phyloP scores from a whole-genome alignment of 176 grass and related monocot species.

The Avena sativa region DNA sequence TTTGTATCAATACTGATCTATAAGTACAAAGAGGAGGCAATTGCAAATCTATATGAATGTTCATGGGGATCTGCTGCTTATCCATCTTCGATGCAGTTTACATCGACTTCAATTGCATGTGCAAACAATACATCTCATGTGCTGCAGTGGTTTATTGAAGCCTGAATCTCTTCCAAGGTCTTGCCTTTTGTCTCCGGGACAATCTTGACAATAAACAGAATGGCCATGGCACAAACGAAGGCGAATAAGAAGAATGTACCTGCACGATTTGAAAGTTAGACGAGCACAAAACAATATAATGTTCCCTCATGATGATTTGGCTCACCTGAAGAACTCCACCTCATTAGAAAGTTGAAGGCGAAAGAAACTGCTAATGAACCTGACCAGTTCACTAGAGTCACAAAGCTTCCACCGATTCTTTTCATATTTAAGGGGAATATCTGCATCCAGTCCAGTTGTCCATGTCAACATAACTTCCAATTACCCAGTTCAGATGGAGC shows the following conservation, averaged over 20 bases:
- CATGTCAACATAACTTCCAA: not conserved
- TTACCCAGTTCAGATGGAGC: not conserved
- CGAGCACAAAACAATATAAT: not conserved
- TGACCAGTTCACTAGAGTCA: conserved; percentile 68
- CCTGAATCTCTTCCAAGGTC: conserved; percentile 68
- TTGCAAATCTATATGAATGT: not conserved
- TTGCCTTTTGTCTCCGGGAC: conserved; percentile 61
- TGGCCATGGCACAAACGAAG: conserved; percentile 39
- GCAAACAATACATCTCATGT: not conserved
- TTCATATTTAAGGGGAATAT: conserved; percentile 68
- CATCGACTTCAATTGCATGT: not conserved
- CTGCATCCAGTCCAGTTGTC: conserved; percentile 34
- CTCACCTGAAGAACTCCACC: conserved; percentile 69
- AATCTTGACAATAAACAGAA: conserved; percentile 47
- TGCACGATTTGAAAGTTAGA: not conserved
- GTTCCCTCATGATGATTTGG: not conserved
- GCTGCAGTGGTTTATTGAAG: conserved; percentile 41
- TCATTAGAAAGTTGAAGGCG: conserved; percentile 70
- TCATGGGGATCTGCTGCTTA: not conserved
- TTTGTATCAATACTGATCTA: not conserved
- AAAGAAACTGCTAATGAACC: conserved; percentile 58
- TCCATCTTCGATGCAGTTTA: not conserved
- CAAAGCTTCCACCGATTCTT: conserved; percentile 56
- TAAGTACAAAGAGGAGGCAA: not conserved
- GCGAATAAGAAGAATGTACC: conserved; percentile 49